Conservation (phyloP, 2,329 filamentous ascomycete genomes). For the Colletotrichum eremochloae region DNA sequence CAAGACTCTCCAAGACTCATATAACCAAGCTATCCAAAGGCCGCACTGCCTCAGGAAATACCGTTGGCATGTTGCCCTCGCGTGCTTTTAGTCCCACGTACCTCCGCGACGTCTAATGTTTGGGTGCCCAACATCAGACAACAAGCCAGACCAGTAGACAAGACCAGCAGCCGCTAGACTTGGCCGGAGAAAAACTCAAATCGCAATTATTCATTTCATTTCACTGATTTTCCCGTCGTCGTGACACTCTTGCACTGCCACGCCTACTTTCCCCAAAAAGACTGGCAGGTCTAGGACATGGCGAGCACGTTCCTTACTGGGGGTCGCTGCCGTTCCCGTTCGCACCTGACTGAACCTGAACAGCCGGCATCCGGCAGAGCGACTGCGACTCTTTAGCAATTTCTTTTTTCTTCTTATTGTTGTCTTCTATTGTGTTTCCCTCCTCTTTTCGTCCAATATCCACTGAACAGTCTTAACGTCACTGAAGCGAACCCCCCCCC, state of each 20-base stretch:
- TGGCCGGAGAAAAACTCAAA: not conserved
- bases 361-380: slow-evolving; percentile 20
- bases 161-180: slow-evolving; percentile 12
- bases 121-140: slow-evolving; percentile 26
- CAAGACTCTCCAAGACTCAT: slow-evolving; percentile 29
- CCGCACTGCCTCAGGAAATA: not conserved
- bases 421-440: too few species aligned
- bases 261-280: slow-evolving; percentile 1
- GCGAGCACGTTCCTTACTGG: slow-evolving; percentile 8
- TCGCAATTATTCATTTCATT: too few species aligned
- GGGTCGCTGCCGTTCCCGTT: slow-evolving; percentile 15
- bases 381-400: slow-evolving; percentile 1
- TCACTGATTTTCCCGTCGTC: slow-evolving; percentile 7
- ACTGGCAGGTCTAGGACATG: slow-evolving; percentile 16
- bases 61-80: slow-evolving; percentile 23
- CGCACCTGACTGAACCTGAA: slow-evolving; percentile 11
- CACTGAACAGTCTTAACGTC: slow-evolving; percentile 32
- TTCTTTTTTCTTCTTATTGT: not conserved
- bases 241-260: slow-evolving; percentile 38
- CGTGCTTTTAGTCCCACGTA: slow-evolving; percentile 18
- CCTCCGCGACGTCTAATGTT: slow-evolving; percentile 35
- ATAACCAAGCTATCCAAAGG: slow-evolving; percentile 3
- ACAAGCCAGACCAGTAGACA: slow-evolving; percentile 17
- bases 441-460: slow-evolving; percentile 6
- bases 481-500: slow-evolving; percentile 15